phyloP scores from a whole-genome alignment of 768 basidiomycete species.

The Hydnomerulius pinastri region DNA sequence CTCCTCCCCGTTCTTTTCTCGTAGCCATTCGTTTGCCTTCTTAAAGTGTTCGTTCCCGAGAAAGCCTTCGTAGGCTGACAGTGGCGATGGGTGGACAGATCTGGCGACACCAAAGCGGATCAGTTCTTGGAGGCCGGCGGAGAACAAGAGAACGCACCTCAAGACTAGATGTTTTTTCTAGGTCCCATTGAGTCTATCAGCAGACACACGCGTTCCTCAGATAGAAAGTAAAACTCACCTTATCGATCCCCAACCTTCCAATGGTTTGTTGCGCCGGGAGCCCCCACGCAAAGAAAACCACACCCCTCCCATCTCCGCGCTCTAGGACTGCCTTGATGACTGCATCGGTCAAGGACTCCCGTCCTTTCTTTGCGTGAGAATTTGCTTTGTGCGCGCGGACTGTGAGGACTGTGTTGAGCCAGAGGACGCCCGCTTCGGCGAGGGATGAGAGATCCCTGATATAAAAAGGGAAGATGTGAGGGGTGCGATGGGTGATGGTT shows the following conservation, averaged over 20 bases:
- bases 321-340: conserved; percentile 56
- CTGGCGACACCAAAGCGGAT: conserved; percentile 27
- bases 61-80: conserved; percentile 75
- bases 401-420: conserved; percentile 79
- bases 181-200: background rate
- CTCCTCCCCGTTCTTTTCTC: conserved; percentile 53
- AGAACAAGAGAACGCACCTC: conserved; percentile 28
- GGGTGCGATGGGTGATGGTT: background rate
- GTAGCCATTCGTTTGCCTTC: conserved; percentile 75
- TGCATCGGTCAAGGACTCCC: conserved; percentile 77
- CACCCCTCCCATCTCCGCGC: conserved; percentile 42
- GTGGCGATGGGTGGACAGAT: conserved; percentile 73
- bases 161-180: conserved; percentile 66
- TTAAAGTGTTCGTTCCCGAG: conserved; percentile 78
- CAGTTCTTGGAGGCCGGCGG: background rate
- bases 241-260: conserved; percentile 52
- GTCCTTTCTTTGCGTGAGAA: conserved; percentile 76
- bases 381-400: conserved; percentile 75
- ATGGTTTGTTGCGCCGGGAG: conserved; percentile 73
- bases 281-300: conserved; percentile 87
- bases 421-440: conserved; percentile 72
- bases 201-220: background rate
- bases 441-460: conserved; percentile 67
- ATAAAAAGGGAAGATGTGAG: background rate
- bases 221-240: conserved; percentile 43